Conservation (phyloP, 2,329 filamentous ascomycete genomes). For the Diaporthe ilicicola region DNA sequence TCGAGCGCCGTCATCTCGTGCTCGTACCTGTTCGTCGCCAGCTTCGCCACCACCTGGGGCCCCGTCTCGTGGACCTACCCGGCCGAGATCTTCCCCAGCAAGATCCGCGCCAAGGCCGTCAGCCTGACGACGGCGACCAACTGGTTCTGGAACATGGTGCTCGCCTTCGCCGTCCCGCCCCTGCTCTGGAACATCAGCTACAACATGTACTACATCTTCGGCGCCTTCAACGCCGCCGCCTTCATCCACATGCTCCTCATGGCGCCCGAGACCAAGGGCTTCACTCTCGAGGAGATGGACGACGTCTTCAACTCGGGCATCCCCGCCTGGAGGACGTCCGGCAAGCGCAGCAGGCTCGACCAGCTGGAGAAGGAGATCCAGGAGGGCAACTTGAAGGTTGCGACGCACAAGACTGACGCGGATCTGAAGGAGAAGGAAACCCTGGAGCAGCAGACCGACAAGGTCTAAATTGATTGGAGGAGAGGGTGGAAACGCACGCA, state of each 20-base stretch:
- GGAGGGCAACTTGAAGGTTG: conserved; percentile 52
- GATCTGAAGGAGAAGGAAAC: neutral
- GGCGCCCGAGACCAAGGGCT: conserved; percentile 73
- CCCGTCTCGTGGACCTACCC: conserved; percentile 59
- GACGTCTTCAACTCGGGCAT: conserved; percentile 71
- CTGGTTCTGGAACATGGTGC: conserved; percentile 60
- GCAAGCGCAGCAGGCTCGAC: conserved; percentile 55
- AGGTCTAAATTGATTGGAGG: neutral
- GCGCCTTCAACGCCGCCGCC: conserved; percentile 73
- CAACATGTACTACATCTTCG: conserved; percentile 79
- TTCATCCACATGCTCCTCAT: conserved; percentile 73
- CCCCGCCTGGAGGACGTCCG: conserved; percentile 64
- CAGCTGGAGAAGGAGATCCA: conserved; percentile 58
- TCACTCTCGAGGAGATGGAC: conserved; percentile 80
- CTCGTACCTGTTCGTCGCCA: conserved; percentile 77
- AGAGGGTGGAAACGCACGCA: no score
- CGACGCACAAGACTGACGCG: neutral
- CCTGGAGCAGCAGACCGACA: neutral
- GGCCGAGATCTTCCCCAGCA: conserved; percentile 54
- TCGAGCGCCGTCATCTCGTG: conserved; percentile 73
- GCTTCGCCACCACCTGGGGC: conserved; percentile 66
- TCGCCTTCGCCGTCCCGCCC: conserved; percentile 62
- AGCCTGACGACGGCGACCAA: conserved; percentile 51
- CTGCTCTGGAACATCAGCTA: conserved; percentile 60
- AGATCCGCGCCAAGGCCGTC: conserved; percentile 54